A percentile compares a stretch with the other conserved stretches of the same genome.
Evolutionary conservation across 768 basidiomycete species (phyloP).

Genomic region (Ephemerocybe angulata): DNA sequence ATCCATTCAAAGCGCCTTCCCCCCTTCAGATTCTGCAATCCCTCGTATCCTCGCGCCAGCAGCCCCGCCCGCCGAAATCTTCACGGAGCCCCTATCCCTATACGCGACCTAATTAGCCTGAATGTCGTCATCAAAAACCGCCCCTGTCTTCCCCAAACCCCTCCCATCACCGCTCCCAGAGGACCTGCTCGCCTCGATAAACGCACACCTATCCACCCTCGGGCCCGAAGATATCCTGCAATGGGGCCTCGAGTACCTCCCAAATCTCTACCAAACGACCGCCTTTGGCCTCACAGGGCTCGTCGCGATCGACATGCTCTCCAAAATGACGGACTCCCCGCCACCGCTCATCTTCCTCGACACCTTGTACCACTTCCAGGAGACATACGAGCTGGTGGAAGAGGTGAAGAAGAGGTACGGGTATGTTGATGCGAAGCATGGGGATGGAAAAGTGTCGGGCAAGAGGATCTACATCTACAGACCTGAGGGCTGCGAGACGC

Average conservation of each 20-base stretch:
- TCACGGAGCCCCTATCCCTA: no score
- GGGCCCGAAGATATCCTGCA: constrained; percentile 79
- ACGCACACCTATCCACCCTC: constrained; percentile 65
- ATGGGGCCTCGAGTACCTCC: constrained; percentile 82
- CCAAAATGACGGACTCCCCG: constrained; percentile 61
- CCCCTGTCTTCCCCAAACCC: constrained; percentile 33
- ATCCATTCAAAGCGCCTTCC: no score
- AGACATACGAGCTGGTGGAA: constrained; percentile 87
- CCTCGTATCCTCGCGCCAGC: no score
- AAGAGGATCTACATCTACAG: constrained; percentile 64
- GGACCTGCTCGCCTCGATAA: constrained; percentile 64
- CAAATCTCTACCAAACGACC: constrained; percentile 87
- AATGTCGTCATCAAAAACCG: constrained; percentile 8
- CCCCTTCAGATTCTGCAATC: no score
- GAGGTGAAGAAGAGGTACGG: constrained; percentile 75
- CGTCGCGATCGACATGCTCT: constrained; percentile 92
- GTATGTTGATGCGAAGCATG: constrained; percentile 29
- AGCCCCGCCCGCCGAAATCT: no score
- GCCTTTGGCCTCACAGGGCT: constrained; percentile 96
- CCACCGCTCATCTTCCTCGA: constrained; percentile 95
- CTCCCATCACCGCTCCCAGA: constrained; percentile 55
- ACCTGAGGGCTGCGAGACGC: constrained; percentile 66
- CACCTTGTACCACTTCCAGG: constrained; percentile 92
- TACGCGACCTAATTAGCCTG: background rate
- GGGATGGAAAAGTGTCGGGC: background rate